Conservation (phyloP, 2,329 filamentous ascomycete species). For the Phaeophleospora eucalypticola region DNA sequence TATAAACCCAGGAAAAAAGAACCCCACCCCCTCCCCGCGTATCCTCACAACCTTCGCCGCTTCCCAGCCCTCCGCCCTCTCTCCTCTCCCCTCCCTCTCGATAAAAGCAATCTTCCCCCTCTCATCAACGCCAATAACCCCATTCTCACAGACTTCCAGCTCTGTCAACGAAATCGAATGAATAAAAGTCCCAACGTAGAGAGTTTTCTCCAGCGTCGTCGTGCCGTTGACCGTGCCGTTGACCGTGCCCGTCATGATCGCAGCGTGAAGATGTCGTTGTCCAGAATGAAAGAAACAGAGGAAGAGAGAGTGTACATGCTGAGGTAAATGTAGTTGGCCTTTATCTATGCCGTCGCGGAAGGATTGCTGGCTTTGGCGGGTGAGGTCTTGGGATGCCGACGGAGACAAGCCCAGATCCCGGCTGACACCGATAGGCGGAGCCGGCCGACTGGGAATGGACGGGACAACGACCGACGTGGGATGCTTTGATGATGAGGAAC, state of each 20-base stretch:
- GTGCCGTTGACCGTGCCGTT: too few relatives aligned
- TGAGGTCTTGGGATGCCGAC: not conserved
- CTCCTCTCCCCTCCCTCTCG: constrained; percentile 31
- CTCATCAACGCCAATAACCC: constrained; percentile 50
- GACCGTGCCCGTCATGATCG: too few relatives aligned
- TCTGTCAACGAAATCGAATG: constrained; percentile 49
- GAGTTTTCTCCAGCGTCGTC: constrained; percentile 25
- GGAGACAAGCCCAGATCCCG: too few relatives aligned
- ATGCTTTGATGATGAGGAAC: too few relatives aligned
- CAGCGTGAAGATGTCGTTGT: too few relatives aligned
- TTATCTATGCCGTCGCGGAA: not conserved
- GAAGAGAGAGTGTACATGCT: too few relatives aligned
- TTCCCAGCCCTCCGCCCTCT: constrained; percentile 36
- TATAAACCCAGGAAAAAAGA: constrained; percentile 82
- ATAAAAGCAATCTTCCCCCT: constrained; percentile 50
- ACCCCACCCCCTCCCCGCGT: constrained; percentile 50
- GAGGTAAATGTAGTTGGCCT: too few relatives aligned
- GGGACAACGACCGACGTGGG: too few relatives aligned
- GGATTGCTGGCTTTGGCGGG: not conserved
- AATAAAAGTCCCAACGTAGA: constrained; percentile 62
- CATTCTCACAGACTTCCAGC: constrained; percentile 47
- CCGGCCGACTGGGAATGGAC: too few relatives aligned
- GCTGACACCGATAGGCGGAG: not conserved
- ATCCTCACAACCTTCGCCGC: constrained; percentile 37
- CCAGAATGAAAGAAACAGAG: not conserved